Evolutionary conservation across 1,139 yeast species (phyloP).

Genomic region (Kodamaea suecica): DNA sequence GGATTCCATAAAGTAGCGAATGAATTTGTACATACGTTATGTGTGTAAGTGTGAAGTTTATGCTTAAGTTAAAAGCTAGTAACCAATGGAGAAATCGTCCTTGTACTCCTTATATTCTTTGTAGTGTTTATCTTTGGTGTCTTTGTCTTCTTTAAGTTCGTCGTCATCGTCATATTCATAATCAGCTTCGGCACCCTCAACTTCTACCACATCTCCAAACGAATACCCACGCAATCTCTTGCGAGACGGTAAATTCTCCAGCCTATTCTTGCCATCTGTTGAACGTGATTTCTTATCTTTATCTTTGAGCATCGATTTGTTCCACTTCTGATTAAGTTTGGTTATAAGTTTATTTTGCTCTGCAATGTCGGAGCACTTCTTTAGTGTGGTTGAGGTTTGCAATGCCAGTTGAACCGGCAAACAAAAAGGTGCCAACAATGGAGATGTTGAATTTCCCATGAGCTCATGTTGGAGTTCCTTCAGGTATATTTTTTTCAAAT

Average conservation of each 20-base stretch:
- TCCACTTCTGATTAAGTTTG: slow-evolving; percentile 39
- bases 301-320: slow-evolving; percentile 19
- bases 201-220: slow-evolving; percentile 21
- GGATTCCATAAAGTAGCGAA: too few relatives aligned
- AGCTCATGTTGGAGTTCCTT: slow-evolving; percentile 42
- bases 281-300: slow-evolving; percentile 4
- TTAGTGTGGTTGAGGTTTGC: neutral
- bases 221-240: slow-evolving; percentile 23
- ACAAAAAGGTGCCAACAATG: slow-evolving; percentile 11
- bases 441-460: slow-evolving; percentile 13
- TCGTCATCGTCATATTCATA: slow-evolving; percentile 19
- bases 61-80: too few relatives aligned
- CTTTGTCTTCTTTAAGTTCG: slow-evolving; percentile 13
- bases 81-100: slow-evolving; percentile 5
- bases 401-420: slow-evolving; percentile 8
- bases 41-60: too few relatives aligned
- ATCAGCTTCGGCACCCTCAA: slow-evolving; percentile 2
- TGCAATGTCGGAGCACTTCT: slow-evolving; percentile 10
- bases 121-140: neutral
- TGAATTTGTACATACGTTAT: too few relatives aligned
- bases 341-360: slow-evolving; percentile 36
- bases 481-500: slow-evolving; percentile 33
- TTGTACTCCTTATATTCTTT: neutral
- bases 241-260: slow-evolving; percentile 3
- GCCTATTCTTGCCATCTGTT: neutral